These are phyloP conservation scores for Endocladia muricata DNA, from an alignment of 31 red algal genomes.

Conservation along the genomic window DNA sequence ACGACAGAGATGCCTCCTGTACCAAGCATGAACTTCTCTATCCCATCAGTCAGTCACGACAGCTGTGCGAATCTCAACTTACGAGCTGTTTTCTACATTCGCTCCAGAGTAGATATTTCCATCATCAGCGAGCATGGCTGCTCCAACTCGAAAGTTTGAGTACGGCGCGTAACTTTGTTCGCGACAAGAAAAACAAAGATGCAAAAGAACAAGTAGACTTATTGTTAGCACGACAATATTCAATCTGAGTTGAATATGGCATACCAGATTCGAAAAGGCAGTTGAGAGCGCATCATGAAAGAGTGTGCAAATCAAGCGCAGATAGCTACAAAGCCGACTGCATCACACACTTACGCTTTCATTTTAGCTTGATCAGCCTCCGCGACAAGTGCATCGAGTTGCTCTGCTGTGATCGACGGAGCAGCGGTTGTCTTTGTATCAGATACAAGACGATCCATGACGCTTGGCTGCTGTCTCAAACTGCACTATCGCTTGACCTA, in stretches of 20 bases:
- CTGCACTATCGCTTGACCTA: too few relatives aligned
- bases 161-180: constrained; percentile 83
- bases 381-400: constrained; percentile 66
- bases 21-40: too few relatives aligned
- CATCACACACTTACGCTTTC: constrained; percentile 52
- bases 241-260: too few relatives aligned
- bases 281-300: neutral
- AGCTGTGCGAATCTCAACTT: too few relatives aligned
- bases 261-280: neutral
- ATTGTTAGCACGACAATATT: too few relatives aligned
- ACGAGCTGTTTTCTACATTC: constrained; percentile 89
- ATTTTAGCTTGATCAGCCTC: constrained; percentile 73
- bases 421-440: constrained; percentile 28
- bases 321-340: neutral
- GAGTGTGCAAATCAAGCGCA: too few relatives aligned
- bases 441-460: constrained; percentile 35
- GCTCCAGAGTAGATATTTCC: constrained; percentile 69
- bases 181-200: too few relatives aligned
- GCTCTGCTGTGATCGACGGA: constrained; percentile 52
- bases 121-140: constrained; percentile 63
- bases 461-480: too few relatives aligned
- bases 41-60: too few relatives aligned
- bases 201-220: too few relatives aligned
- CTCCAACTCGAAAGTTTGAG: constrained; percentile 90
- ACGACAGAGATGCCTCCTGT: too few relatives aligned